phyloP scores from a whole-genome alignment of 2,329 filamentous ascomycete species.

The Ophiosphaerella korrae region DNA sequence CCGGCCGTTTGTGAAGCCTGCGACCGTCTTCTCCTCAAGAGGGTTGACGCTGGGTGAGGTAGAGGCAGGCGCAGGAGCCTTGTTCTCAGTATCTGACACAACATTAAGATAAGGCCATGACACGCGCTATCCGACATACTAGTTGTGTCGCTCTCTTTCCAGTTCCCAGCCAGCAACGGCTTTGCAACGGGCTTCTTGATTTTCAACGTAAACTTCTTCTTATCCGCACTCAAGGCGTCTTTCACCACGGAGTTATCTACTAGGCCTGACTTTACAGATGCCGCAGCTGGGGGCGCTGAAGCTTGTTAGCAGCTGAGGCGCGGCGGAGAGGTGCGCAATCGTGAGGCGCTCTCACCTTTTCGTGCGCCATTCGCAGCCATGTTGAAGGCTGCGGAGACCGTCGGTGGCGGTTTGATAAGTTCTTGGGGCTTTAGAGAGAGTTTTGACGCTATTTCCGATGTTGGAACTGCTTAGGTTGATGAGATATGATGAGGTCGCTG shows the following conservation, averaged over 20 bases:
- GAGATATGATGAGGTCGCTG: conserved; percentile 18
- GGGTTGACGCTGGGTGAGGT: conserved; percentile 55
- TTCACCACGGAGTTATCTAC: conserved; percentile 39
- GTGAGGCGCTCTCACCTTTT: conserved; percentile 38
- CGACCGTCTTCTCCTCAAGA: conserved; percentile 75
- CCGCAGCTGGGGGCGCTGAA: conserved; percentile 30
- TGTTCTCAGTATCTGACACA: conserved; percentile 32
- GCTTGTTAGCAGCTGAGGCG: conserved; percentile 25
- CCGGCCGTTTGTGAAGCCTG: conserved; percentile 80
- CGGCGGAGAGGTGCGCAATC: conserved; percentile 19
- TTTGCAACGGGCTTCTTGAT: conserved; percentile 68
- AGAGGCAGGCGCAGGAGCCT: conserved; percentile 22
- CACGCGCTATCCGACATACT: conserved; percentile 52
- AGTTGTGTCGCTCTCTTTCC: conserved; percentile 69
- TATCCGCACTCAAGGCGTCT: conserved; percentile 45
- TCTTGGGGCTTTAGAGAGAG: background rate
- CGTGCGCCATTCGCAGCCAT: conserved; percentile 47
- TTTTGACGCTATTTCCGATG: conserved; percentile 9
- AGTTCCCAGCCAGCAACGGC: conserved; percentile 70
- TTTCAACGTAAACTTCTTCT: conserved; percentile 49
- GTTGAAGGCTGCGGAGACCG: conserved; percentile 34
- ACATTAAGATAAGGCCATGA: too few relatives aligned
- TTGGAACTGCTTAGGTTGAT: conserved; percentile 19
- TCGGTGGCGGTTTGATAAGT: conserved; percentile 18
- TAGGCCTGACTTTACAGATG: conserved; percentile 32